Evolutionary conservation across 495 filamentous ascomycete genomes (phyloP).

Genomic region (Penicillium cinerascens): DNA sequence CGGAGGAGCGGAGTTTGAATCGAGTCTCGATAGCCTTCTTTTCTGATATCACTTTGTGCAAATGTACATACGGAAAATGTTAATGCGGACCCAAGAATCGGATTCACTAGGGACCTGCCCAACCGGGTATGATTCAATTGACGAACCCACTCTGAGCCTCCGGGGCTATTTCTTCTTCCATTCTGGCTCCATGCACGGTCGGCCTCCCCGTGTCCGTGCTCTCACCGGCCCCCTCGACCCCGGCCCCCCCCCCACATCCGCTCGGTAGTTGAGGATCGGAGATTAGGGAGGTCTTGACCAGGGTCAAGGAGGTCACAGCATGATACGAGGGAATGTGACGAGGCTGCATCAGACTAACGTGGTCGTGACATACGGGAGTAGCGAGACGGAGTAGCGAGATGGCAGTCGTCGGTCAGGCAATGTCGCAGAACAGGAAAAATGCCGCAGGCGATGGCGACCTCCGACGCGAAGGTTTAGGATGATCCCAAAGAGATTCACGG

Average conservation of each 20-base stretch:
- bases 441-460: not conserved
- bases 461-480: not conserved
- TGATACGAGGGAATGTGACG: conserved; percentile 6
- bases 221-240: not conserved
- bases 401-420: conserved; percentile 5
- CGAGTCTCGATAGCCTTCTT: not conserved
- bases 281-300: conserved; percentile 1
- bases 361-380: not conserved
- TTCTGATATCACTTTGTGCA: not conserved
- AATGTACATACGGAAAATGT: not conserved
- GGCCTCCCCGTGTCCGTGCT: conserved; percentile 22
- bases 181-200: conserved; percentile 20
- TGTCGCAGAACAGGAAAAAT: not conserved
- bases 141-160: conserved; percentile 6
- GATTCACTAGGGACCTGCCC: conserved; percentile 3
- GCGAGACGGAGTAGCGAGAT: not conserved
- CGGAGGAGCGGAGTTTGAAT: not conserved
- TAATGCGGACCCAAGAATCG: not conserved
- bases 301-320: not conserved
- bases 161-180: conserved; percentile 9
- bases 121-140: conserved; percentile 6
- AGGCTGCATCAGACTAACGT: conserved; percentile 7
- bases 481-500: conserved; percentile 10
- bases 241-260: not conserved
- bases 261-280: not conserved